Evolutionary conservation across 2,329 filamentous ascomycete species (phyloP).

Genomic region (Colletotrichum sidae): DNA sequence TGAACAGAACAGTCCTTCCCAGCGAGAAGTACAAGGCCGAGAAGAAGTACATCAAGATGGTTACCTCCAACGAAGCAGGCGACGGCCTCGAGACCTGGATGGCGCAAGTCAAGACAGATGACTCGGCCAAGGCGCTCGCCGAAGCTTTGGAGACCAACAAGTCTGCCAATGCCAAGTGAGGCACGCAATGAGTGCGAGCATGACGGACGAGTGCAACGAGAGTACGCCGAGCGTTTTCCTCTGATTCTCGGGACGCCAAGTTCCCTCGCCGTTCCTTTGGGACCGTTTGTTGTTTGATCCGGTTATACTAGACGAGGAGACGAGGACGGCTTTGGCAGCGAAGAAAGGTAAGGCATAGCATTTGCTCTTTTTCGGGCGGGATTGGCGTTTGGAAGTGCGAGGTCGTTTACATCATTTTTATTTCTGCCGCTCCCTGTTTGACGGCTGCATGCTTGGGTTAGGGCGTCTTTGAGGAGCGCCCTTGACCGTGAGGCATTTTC

Average conservation of each 20-base stretch:
- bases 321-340: constrained; percentile 17
- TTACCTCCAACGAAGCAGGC: constrained; percentile 68
- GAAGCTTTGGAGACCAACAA: constrained; percentile 52
- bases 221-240: constrained; percentile 21
- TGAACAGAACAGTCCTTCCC: constrained; percentile 76
- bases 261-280: not conserved
- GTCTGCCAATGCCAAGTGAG: constrained; percentile 64
- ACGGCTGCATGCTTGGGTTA: not conserved
- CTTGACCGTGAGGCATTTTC: constrained; percentile 3
- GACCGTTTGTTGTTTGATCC: constrained; percentile 13
- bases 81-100: constrained; percentile 76
- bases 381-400: constrained; percentile 23
- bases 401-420: constrained; percentile 5
- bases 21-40: constrained; percentile 72
- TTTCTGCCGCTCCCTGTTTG: not conserved
- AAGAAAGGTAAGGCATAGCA: constrained; percentile 37
- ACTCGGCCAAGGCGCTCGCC: constrained; percentile 54
- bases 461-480: constrained; percentile 7
- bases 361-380: constrained; percentile 26
- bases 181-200: not conserved
- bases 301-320: constrained; percentile 34
- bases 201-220: constrained; percentile 17
- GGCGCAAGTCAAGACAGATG: constrained; percentile 75
- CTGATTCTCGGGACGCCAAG: not conserved
- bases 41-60: constrained; percentile 70